Evolutionary conservation across 345 rosid species (phyloP).

Genomic region (Salix dunnii): DNA sequence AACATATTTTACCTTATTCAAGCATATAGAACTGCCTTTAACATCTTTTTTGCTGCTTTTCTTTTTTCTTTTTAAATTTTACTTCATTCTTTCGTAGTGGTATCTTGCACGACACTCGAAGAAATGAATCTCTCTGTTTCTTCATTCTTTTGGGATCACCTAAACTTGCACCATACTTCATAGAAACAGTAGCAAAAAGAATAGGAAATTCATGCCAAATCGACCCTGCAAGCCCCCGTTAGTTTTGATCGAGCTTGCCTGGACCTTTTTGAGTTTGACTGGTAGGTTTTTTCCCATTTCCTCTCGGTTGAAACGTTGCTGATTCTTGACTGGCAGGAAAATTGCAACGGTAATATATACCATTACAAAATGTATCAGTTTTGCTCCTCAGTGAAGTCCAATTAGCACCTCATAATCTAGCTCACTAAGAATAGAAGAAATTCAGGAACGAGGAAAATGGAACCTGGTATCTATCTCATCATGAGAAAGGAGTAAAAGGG

Average conservation of each 20-base stretch:
- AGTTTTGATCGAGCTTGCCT: neutral
- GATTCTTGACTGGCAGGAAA: neutral
- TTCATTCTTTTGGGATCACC: neutral
- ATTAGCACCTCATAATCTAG: neutral
- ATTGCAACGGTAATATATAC: neutral
- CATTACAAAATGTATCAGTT: no score
- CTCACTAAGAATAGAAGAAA: neutral
- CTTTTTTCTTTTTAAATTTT: neutral
- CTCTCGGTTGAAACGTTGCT: neutral
- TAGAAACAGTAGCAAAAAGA: neutral
- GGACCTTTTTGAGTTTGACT: slow-evolving; percentile 16
- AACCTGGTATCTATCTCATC: neutral
- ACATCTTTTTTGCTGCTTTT: neutral
- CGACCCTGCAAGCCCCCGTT: neutral
- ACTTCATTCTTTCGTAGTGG: neutral
- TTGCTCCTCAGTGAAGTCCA: neutral
- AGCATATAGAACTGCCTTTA: no score
- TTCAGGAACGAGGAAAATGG: neutral
- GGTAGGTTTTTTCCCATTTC: slow-evolving; percentile 5
- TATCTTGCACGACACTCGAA: neutral
- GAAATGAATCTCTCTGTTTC: slow-evolving; percentile 4
- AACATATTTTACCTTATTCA: no score
- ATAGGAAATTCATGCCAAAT: neutral
- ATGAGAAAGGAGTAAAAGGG: neutral
- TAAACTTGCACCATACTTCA: neutral